These are phyloP conservation scores for Scolecobasidium constrictum DNA, from an alignment of 2,329 filamentous ascomycete species.

Conservation along the genomic window DNA sequence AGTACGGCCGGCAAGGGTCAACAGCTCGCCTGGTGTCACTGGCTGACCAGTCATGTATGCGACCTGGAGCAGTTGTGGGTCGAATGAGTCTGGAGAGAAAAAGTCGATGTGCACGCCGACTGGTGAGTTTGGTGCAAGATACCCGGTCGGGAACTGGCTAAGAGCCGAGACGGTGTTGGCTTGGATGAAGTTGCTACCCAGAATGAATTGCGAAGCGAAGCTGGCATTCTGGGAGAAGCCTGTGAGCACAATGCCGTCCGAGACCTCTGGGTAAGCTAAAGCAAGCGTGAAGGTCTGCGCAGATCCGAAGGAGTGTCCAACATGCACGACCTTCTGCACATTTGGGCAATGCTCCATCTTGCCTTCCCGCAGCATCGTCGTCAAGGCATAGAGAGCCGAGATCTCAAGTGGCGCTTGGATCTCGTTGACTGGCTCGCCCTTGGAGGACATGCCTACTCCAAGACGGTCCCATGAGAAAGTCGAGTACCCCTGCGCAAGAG, in stretches of 20 bases:
- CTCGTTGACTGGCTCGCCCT: slow-evolving; percentile 48
- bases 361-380: slow-evolving; percentile 36
- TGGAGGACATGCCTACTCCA: slow-evolving; percentile 47
- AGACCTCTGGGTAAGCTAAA: slow-evolving; percentile 39
- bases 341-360: slow-evolving; percentile 30
- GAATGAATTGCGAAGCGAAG: slow-evolving; percentile 28
- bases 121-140: neutral
- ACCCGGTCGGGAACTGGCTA: neutral
- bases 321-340: slow-evolving; percentile 41
- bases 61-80: neutral
- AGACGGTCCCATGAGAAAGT: slow-evolving; percentile 53
- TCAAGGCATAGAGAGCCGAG: slow-evolving; percentile 45
- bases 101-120: slow-evolving; percentile 1
- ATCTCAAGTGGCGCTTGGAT: slow-evolving; percentile 49
- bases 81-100: slow-evolving; percentile 3
- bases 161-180: slow-evolving; percentile 14
- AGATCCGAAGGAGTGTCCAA: slow-evolving; percentile 56
- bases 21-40: slow-evolving; percentile 4
- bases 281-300: slow-evolving; percentile 46
- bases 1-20: slow-evolving; percentile 1
- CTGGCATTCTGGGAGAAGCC: slow-evolving; percentile 43
- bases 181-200: slow-evolving; percentile 21
- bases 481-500: slow-evolving; percentile 45
- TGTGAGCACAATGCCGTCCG: slow-evolving; percentile 49
- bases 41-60: slow-evolving; percentile 2